Evolutionary conservation across 176 grass and related monocot species (phyloP).

Genomic region (Juncus inflexus): DNA sequence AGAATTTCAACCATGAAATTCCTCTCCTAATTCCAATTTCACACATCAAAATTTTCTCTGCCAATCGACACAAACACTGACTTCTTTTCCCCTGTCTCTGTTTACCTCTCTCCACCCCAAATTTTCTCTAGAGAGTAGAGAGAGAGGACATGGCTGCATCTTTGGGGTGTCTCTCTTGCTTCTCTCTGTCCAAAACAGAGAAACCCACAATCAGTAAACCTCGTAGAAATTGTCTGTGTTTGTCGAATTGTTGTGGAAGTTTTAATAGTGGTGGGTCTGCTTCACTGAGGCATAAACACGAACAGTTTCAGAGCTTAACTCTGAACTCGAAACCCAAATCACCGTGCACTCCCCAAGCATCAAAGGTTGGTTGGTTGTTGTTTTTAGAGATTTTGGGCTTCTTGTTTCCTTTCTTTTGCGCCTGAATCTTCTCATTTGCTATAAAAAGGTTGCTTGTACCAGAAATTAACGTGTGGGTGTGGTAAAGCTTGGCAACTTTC

Average conservation of each 20-base stretch:
- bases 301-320: neutral
- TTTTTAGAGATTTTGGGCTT: neutral
- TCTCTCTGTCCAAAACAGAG: slow-evolving; percentile 17
- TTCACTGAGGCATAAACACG: neutral
- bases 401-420: neutral
- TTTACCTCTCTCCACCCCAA: too few species aligned
- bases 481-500: too few species aligned
- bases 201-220: slow-evolving; percentile 6
- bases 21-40: too few species aligned
- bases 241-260: neutral
- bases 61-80: too few species aligned
- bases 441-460: neutral
- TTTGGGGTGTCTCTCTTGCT: slow-evolving; percentile 16
- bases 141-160: slow-evolving; percentile 20
- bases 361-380: slow-evolving; percentile 4
- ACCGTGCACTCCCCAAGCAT: neutral
- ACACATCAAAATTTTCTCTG: too few species aligned
- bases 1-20: too few species aligned
- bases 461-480: neutral
- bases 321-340: slow-evolving; percentile 1
- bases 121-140: slow-evolving; percentile 6
- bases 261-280: too few species aligned
- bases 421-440: neutral
- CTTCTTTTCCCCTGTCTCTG: too few species aligned
- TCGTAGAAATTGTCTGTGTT: neutral